Evolutionary conservation across 345 rosid genomes (phyloP).

Genomic region (Limnanthes douglasii): DNA sequence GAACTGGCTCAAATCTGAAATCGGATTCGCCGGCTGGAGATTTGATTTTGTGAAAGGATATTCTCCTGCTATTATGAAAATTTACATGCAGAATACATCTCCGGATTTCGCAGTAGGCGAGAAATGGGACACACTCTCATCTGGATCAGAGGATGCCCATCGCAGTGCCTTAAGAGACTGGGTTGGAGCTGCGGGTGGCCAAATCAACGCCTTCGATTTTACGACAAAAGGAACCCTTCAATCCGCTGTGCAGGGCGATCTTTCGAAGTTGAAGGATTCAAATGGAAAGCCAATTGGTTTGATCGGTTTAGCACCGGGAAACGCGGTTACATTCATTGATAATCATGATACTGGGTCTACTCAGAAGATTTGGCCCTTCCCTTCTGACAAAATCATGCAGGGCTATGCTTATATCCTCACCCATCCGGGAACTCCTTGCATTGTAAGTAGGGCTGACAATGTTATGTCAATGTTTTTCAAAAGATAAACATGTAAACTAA

Average conservation of each 20-base stretch:
- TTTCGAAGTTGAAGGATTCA: conserved; percentile 62
- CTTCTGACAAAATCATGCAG: conserved; percentile 70
- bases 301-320: conserved; percentile 50
- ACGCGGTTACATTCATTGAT: conserved; percentile 74
- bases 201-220: conserved; percentile 62
- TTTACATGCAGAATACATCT: conserved; percentile 28
- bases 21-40: conserved; percentile 71
- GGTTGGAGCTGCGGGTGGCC: conserved; percentile 66
- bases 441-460: conserved; percentile 21
- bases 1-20: conserved; percentile 73
- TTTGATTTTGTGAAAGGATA: conserved; percentile 61
- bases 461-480: neutral
- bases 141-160: conserved; percentile 41
- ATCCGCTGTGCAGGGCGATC: conserved; percentile 57
- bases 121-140: conserved; percentile 44
- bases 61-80: conserved; percentile 39
- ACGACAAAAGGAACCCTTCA: conserved; percentile 79
- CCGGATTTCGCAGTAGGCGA: conserved; percentile 78
- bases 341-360: conserved; percentile 76
- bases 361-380: conserved; percentile 51
- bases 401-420: conserved; percentile 86
- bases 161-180: conserved; percentile 40
- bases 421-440: conserved; percentile 65
- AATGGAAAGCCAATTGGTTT: conserved; percentile 72
- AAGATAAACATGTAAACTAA: too few species aligned